Conservation (phyloP, 106 monocot species). For the Posidonia australis region DNA sequence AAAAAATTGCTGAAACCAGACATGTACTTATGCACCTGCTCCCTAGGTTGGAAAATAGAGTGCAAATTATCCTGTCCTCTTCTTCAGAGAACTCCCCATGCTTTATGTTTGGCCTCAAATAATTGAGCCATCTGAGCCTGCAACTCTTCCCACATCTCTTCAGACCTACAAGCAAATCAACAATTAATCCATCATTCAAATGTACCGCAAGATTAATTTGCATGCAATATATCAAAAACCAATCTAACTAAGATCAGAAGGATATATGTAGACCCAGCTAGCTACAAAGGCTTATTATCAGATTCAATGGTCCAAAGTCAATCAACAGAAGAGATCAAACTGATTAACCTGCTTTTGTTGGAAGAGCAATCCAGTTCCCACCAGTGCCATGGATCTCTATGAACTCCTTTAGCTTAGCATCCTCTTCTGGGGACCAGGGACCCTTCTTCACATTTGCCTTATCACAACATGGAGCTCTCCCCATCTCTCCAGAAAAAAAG, state of each 20-base stretch:
- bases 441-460: constrained; percentile 88
- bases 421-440: constrained; percentile 87
- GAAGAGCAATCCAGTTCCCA: constrained; percentile 87
- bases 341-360: constrained; percentile 56
- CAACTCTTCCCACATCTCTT: constrained; percentile 97
- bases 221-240: background rate
- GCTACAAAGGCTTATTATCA: too few species aligned
- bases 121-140: constrained; percentile 78
- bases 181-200: background rate
- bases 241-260: background rate
- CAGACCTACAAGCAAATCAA: constrained; percentile 33
- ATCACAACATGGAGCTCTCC: constrained; percentile 89
- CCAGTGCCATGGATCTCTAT: constrained; percentile 74
- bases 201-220: background rate
- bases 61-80: constrained; percentile 66
- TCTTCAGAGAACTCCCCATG: constrained; percentile 72
- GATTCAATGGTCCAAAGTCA: background rate
- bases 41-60: constrained; percentile 56
- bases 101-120: constrained; percentile 65
- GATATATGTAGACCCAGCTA: too few species aligned
- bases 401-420: constrained; percentile 68
- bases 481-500: constrained; percentile 34
- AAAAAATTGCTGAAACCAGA: background rate
- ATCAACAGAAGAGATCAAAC: background rate
- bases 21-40: constrained; percentile 32